phyloP scores from a whole-genome alignment of 2,329 filamentous ascomycete species.

The Fusarium sp. region DNA sequence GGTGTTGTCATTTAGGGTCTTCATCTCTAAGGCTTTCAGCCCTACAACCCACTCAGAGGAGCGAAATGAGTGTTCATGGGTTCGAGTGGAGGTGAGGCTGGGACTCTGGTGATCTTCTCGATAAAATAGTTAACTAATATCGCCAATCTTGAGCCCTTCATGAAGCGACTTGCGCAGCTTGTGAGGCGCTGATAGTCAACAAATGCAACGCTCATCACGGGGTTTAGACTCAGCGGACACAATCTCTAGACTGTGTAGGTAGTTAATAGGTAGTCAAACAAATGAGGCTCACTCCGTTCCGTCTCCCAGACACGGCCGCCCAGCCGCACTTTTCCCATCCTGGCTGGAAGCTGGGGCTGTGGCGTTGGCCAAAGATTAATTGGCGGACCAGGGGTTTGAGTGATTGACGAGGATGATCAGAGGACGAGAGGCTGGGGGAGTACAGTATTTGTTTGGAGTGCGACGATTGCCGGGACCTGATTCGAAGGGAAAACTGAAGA shows the following conservation, averaged over 20 bases:
- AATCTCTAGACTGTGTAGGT: not conserved
- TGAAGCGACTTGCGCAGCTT: not conserved
- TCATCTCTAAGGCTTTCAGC: constrained; percentile 23
- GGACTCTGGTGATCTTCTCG: constrained; percentile 7
- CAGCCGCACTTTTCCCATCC: constrained; percentile 20
- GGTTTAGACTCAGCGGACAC: not conserved
- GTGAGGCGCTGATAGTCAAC: not conserved
- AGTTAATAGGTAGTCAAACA: not conserved
- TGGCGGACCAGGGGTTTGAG: constrained; percentile 18
- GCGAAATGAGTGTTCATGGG: constrained; percentile 7
- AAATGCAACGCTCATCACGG: constrained; percentile 12
- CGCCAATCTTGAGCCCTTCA: not conserved
- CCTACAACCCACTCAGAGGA: constrained; percentile 31
- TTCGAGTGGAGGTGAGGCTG: constrained; percentile 7
- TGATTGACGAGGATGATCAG: constrained; percentile 20
- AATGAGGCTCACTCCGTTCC: constrained; percentile 32
- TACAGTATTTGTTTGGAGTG: constrained; percentile 1
- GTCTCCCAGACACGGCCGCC: constrained; percentile 20
- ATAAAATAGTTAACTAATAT: not conserved
- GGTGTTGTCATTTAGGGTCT: not conserved
- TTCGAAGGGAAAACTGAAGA: constrained; percentile 22
- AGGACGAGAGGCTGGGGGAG: constrained; percentile 24
- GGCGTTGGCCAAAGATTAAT: constrained; percentile 24
- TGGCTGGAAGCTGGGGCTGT: constrained; percentile 22
- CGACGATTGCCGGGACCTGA: constrained; percentile 18